Evolutionary conservation across 2,329 filamentous ascomycete genomes (phyloP), one percentile per base, ranked within the genome.

Genomic region (Mycogone perniciosa): DNA sequence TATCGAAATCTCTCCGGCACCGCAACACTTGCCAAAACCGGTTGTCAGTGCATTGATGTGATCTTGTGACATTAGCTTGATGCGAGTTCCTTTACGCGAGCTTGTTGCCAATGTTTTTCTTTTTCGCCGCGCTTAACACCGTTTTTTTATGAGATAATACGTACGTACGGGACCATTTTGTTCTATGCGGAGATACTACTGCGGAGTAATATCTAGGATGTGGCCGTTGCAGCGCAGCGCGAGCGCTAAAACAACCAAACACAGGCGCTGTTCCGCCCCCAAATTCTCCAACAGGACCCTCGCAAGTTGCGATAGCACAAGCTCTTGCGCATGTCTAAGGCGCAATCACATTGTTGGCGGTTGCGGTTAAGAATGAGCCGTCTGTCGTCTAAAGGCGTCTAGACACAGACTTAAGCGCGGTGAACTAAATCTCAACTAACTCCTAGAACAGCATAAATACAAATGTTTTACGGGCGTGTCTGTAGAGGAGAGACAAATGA

Each of bases 401-500:
- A 35, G 20, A 3, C 20, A 20, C 20, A 20, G 20, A 20, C 20
- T 20, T 20, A 20, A 20, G 20, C 20, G 20, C 20, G 20, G 20
- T 20, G 20, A 20, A 20, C 20, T 20, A 20, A 20, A 20, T 20
- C 20, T 20, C 20, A 20, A 20, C 20, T 49, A 6, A 33, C 27
- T 26, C 31, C 41, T 7, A 7, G 29, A 31, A 30, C 7, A 30
- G 9, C 27, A 43, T 27, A 13, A 6, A 11, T 27, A 37, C 31
- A 13, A 43, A 31, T 30, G 31, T 44, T 10, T 38, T n/a, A 45
- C 20, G 30, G 48, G 48, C 9, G 48, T 50, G 42, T 20, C 48
- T 35, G 31, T 45, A 50, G 26, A 42, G 26, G 4, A 35, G 10
- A n/a, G 20, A 20, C 20, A 20, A 20, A 20, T 20, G 20, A 20